Base-by-base conservation (phyloP, 2,329 filamentous ascomycete genomes). In the Teratosphaeria nubilosa region DNA sequence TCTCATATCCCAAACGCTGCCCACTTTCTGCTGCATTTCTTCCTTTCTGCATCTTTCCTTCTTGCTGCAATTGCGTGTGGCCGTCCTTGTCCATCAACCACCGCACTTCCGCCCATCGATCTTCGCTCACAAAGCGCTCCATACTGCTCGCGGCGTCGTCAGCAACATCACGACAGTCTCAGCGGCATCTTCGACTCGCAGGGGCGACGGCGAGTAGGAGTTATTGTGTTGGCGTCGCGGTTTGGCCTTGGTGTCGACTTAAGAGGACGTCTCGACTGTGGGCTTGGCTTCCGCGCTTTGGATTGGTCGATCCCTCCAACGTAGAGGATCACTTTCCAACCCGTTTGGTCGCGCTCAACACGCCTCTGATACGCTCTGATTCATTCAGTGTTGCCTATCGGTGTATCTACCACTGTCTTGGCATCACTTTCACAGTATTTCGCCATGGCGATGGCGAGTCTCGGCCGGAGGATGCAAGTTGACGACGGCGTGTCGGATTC, bases 391-490 rank as follows among this genome's bases (percentile, higher is more conserved):
- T 30, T 56, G 34, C 48, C 57, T 61, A 22, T 10, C 51, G 13
- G 1, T 11, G 56, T 61, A 59, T 62, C 27, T 4, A 59, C 37
- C 60, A 58, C 51, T 55, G 30, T 59, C 62, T 63, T 62, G 60
- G 60, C 62, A 45, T 25, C 24, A 27, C 51, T 37, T 37, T 25
- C 37, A 22, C 31, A 34, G 37, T 37, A 52, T n/a, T 60, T 60
- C 59, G 60, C 56, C 41, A 61, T 62, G 60, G 58, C 63, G 53
- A 48, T 48, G 41, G 59, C 59, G n/a, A 59, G 59, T 20, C 55
- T 57, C 57, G 57, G 27, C n/a, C 32, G 52, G 50, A 52, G 56
- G 48, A 64, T 62, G 65, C 55, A 56, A 41, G 56, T 61, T 58
- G 64, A 65, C 56, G 60, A 63, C 53, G 62, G 56, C 16, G 41